Percentiles rank a stretch among this genome's conserved stretches.
phyloP scores from a whole-genome alignment of 768 basidiomycete species.

The Leccinum sublutescens region DNA sequence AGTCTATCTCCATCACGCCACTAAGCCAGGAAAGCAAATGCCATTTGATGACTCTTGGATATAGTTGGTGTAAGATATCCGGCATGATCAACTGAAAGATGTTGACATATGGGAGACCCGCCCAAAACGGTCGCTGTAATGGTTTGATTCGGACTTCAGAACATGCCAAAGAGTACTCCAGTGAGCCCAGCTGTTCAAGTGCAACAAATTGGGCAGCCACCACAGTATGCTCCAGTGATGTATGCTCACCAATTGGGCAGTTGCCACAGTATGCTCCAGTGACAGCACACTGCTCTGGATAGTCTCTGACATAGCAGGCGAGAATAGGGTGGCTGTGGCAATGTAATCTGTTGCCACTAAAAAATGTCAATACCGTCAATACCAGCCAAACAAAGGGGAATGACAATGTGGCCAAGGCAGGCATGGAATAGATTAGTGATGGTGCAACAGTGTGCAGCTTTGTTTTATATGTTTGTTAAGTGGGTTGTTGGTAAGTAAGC shows the following conservation, averaged over 20 bases:
- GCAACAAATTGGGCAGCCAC: not conserved
- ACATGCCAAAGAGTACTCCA: not conserved
- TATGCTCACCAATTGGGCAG: not conserved
- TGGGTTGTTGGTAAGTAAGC: not conserved
- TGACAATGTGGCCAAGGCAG: not conserved
- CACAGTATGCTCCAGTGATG: too few relatives aligned
- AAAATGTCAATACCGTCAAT: not conserved
- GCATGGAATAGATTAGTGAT: not conserved
- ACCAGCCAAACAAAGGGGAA: not conserved
- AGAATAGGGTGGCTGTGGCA: not conserved
- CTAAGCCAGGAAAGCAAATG: too few relatives aligned
- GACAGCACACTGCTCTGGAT: not conserved
- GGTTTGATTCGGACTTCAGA: not conserved
- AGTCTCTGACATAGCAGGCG: not conserved
- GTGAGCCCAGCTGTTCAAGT: not conserved
- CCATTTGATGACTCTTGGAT: too few relatives aligned
- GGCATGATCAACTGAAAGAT: not conserved
- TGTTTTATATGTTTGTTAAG: not conserved
- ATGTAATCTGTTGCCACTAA: not conserved
- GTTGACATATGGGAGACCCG: not conserved
- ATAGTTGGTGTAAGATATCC: not conserved
- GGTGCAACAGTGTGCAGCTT: not conserved
- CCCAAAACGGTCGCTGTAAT: not conserved
- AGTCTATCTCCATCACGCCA: too few relatives aligned
- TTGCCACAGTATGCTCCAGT: not conserved